These are phyloP conservation scores for Larix kaempferi DNA, from an alignment of 75 land plant genomes.

Conservation along the genomic window DNA sequence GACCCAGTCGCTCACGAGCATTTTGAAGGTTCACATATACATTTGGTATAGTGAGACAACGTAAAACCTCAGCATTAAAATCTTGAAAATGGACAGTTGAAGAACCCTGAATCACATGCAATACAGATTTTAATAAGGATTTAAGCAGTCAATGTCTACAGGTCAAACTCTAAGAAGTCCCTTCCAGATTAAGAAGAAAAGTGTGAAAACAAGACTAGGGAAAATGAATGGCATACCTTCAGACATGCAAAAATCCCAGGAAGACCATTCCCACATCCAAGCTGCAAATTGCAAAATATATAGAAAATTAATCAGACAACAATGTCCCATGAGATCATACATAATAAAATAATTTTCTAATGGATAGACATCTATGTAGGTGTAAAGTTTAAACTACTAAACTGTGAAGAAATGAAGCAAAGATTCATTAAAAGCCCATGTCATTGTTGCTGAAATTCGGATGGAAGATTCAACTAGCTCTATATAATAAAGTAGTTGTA, in stretches of 20 bases:
- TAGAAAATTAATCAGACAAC: not conserved
- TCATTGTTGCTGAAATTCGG: not conserved
- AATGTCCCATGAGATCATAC: not conserved
- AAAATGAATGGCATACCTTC: constrained; percentile 43
- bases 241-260: constrained; percentile 84
- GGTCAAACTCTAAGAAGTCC: not conserved
- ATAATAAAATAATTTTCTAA: not conserved
- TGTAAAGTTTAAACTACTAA: no score
- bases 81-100: constrained; percentile 78
- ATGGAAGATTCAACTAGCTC: no score
- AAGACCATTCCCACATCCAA: constrained; percentile 71
- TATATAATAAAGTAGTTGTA: not conserved
- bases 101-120: constrained; percentile 53
- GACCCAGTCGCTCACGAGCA: constrained; percentile 56
- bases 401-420: not conserved
- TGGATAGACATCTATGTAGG: not conserved
- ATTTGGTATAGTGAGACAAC: constrained; percentile 73
- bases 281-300: constrained; percentile 35
- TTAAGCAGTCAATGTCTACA: not conserved
- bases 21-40: constrained; percentile 71
- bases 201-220: not conserved
- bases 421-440: not conserved
- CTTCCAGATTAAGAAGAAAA: not conserved
- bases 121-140: not conserved
- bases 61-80: constrained; percentile 60